Percentiles rank a stretch among this genome's conserved stretches.
These are phyloP conservation scores for Tulasnella sp. DNA, from an alignment of 768 basidiomycete genomes.

Conservation along the genomic window DNA sequence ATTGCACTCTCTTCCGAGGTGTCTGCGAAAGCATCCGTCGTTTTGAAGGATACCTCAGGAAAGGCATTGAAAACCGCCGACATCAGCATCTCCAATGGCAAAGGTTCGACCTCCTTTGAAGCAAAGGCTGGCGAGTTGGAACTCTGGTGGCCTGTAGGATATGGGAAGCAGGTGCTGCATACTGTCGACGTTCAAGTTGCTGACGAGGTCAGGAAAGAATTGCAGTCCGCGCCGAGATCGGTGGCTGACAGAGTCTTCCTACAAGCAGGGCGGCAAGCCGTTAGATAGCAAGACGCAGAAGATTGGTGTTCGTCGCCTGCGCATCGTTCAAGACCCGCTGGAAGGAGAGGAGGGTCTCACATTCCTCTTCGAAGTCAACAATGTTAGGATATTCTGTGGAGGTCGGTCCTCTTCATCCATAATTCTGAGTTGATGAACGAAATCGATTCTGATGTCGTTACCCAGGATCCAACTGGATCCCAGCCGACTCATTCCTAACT, in stretches of 20 bases:
- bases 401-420: constrained; percentile 49
- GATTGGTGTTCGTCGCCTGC: constrained; percentile 78
- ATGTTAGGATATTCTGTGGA: constrained; percentile 83
- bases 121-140: constrained; percentile 56
- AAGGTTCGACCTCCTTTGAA: constrained; percentile 55
- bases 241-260: neutral
- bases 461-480: constrained; percentile 89
- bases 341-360: constrained; percentile 74
- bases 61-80: constrained; percentile 45
- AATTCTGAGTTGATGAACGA: neutral
- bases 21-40: constrained; percentile 51
- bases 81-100: constrained; percentile 43
- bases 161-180: constrained; percentile 83
- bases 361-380: constrained; percentile 92
- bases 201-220: constrained; percentile 53
- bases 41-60: constrained; percentile 57
- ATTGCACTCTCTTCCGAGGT: constrained; percentile 48
- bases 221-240: no score
- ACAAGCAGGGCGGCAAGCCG: constrained; percentile 52
- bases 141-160: constrained; percentile 86
- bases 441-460: neutral
- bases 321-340: constrained; percentile 79
- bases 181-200: constrained; percentile 58
- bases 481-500: constrained; percentile 88
- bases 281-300: constrained; percentile 60